Evolutionary conservation across 768 basidiomycete genomes (phyloP), one percentile per base, ranked within the genome.

Genomic region (Boletus fagicola): DNA sequence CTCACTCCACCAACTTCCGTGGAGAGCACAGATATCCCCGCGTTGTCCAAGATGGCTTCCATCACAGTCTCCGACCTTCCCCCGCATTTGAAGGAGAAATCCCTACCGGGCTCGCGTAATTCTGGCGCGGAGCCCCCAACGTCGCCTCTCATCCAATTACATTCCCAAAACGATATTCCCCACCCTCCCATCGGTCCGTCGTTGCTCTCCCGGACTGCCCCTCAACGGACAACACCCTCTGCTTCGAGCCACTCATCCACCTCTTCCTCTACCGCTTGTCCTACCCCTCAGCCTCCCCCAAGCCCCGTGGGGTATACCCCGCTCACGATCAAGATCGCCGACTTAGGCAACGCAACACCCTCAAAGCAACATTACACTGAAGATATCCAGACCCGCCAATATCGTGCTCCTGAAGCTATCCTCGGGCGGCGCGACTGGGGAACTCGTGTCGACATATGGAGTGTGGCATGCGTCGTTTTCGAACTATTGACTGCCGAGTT

Each of bases 321-420:
- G 3, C 85, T 97, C 62, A 86, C 83, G 20, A 82, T 97, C 68
- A 96, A 97, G 79, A 94, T 97, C 60, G 94, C 94, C 31, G 94
- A 97, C 75, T 76, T 97, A 44, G 94, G 94, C 26, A 97, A 97
- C 69, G 94, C 94, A 26, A 94, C 94, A 36, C 94, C 92, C 16
- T 87, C 90, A n/a, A 87, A 77, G 62, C 85, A 86, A 65, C 93
- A 96, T 70, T 97, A 84, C 70, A 96, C 94, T 10, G 94, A 95
- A 67, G 94, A 94, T 68, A 96, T 95, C 62, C 94, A 96, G 75
- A 97, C 94, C n/a, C 83, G 94, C 43, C 94, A 96, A 69, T 97
- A 97, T 71, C 88, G 94, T 59, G 83, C 90, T 28, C 94, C 94
- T n/a, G 94, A 97, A 72, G 94, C 92, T 53, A 94, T 97, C 63